Percentiles rank a stretch among this genome's conserved stretches.
phyloP scores from a whole-genome alignment of 306 rosid species.

The Vigna reflexopilosa region DNA sequence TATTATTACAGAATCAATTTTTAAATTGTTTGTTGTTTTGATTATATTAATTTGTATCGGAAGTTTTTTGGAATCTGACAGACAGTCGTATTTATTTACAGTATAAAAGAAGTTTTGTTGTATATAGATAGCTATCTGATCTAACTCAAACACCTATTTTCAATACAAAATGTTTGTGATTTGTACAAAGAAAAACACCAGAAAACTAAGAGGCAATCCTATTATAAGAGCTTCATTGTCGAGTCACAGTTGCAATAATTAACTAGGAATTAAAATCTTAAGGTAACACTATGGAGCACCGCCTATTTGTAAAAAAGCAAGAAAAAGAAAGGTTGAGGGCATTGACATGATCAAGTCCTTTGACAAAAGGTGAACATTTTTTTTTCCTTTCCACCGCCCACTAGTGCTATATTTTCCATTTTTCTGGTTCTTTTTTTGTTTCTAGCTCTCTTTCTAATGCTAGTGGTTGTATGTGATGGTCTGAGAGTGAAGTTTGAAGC shows the following conservation, averaged over 20 bases:
- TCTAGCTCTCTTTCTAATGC: slow-evolving; percentile 52
- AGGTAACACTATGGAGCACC: slow-evolving; percentile 38
- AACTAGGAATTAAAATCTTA: neutral
- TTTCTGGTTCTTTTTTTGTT: slow-evolving; percentile 21
- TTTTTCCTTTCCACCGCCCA: slow-evolving; percentile 44
- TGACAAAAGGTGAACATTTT: slow-evolving; percentile 62
- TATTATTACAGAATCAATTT: no score
- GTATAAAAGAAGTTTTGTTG: no score
- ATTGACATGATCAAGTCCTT: slow-evolving; percentile 74
- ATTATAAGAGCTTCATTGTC: neutral
- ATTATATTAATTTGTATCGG: no score
- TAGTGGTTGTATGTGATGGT: slow-evolving; percentile 65
- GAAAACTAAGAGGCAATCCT: no score
- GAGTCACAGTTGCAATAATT: neutral
- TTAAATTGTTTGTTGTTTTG: no score
- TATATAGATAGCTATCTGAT: no score
- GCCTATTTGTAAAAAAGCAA: slow-evolving; percentile 12
- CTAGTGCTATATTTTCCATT: slow-evolving; percentile 44
- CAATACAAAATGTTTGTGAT: no score
- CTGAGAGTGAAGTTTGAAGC: slow-evolving; percentile 22
- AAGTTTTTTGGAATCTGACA: neutral
- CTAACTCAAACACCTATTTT: no score
- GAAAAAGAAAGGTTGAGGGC: slow-evolving; percentile 25
- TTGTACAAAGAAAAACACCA: no score
- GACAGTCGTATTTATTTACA: neutral